Evolutionary conservation across 208 protist genomes (phyloP), one percentile per base, ranked within the genome.

Genomic region (Trichomonas vaginalis): DNA sequence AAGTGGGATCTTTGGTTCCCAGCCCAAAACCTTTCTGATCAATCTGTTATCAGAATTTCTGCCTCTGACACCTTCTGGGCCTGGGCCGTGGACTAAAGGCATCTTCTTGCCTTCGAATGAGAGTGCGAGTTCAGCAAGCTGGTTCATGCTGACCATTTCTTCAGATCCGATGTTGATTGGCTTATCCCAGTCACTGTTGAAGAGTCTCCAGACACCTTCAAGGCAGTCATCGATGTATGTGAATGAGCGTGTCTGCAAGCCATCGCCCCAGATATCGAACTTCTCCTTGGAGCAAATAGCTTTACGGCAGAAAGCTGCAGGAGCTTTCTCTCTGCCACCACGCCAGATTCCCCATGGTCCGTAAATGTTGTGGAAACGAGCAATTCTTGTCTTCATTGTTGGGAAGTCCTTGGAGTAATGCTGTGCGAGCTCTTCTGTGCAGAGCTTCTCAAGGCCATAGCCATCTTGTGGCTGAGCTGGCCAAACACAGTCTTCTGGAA

Each of bases 281-380:
- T 97, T 92, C 21, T 62, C 82, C 32, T 95, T 49, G 0, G 96
- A 96, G n/a, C 80, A 96, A n/a, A 97, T 96, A 0, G 96, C 97
- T 96, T 98, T 98, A 70, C 98, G 96, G 92, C 96, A 97, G 96
- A 98, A 98, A 46, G 98, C 98, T 45, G 98, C 98, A 32, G 98
- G 98, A 35, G 98, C 98, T 96, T 98, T 98, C 92, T 98, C 98
- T 80, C 98, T 96, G 27, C 97, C 97, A 45, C 98, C 98, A 62
- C 97, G 97, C 98, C 98, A 98, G 2, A 97, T 98, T 42, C 98
- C 97, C 35, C 96, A 96, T 10, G 97, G 97, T 0, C 98, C 98
- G 96, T 98, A 98, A 95, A 98, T 98, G 96, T 98, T 98, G 97
- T 98, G 98, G 95, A 98, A 98, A 21, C 98, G 97, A 0, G 97